These are phyloP conservation scores for Fomitopsis pinicola DNA, from an alignment of 1,284 basidiomycete species.

Conservation along the genomic window DNA sequence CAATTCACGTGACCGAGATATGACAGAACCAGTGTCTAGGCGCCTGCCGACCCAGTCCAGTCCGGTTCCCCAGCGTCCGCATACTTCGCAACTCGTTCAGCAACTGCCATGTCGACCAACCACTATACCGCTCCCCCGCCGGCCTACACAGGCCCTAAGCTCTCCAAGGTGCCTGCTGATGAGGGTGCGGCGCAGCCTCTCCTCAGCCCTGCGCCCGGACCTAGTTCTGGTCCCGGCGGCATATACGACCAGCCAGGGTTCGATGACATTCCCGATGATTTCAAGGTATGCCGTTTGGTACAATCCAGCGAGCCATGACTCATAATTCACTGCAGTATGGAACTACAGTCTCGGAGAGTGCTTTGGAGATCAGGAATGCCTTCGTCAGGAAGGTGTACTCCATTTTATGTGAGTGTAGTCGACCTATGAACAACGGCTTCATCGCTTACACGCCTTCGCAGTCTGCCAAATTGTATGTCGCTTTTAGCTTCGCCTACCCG, in stretches of 20 bases:
- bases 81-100: constrained; percentile 4
- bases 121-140: constrained; percentile 25
- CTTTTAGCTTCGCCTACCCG: neutral
- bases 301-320: constrained; percentile 2
- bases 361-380: constrained; percentile 64
- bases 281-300: constrained; percentile 52
- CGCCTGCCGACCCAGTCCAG: neutral
- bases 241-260: constrained; percentile 67
- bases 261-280: constrained; percentile 77
- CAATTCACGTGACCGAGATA: neutral
- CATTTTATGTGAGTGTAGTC: constrained; percentile 60
- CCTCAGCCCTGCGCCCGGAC: constrained; percentile 38
- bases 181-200: constrained; percentile 38
- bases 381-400: constrained; percentile 81
- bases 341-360: constrained; percentile 69
- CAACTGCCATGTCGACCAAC: constrained; percentile 19
- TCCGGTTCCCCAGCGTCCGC: neutral
- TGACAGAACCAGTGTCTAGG: constrained; percentile 1
- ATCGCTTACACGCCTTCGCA: constrained; percentile 25
- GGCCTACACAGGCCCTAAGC: constrained; percentile 20
- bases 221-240: constrained; percentile 39
- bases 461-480: constrained; percentile 66
- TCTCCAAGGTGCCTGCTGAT: constrained; percentile 13
- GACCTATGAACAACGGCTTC: neutral
- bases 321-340: constrained; percentile 53